Base-by-base conservation (phyloP, 140 eudicot genomes). In the Anethum foeniculum region DNA sequence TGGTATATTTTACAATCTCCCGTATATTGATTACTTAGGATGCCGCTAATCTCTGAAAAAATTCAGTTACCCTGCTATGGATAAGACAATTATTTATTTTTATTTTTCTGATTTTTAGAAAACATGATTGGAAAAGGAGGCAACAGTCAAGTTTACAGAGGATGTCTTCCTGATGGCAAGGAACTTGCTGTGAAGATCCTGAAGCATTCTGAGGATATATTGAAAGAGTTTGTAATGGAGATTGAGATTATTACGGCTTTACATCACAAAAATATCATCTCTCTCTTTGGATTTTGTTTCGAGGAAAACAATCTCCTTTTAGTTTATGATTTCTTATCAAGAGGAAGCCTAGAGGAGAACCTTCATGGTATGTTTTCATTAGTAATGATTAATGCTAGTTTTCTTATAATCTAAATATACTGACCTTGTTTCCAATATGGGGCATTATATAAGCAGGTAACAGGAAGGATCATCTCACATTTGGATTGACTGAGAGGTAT, bases 331-430 rank as follows among this genome's bases (percentile, higher is more conserved):
- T 89, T 90, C 80, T 79, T 94, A 51, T 80, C 98, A 77, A 90
- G 94, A 84, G 98, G 98, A 88, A 94, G 98, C 83, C 96, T 94
- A 21, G 98, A 94, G 77, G 97, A 94, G 76, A 94, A 92, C 77
- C 90, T 94, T 88, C 94, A 92, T 15, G 96, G 98, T 77, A 51
- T 51, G 64, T 5, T 27, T 14, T 75, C 16, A 15, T 47, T 5
- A 28, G 54, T 8, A 25, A 1, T 52, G 28, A 30, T 77, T 7
- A 10, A 8, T 21, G 6, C 49, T 32, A 52, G 2, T 52, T 19
- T 51, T 25, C 18, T 2, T 52, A 34, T 77, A 2, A 51, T 34
- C 49, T 8, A 19, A 18, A 30, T 32, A 30, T 77, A 7, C 23
- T 74, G n/a, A 44, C 19, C 6, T 13, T 74, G 58, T 36, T 39